phyloP scores from a whole-genome alignment of 2,329 filamentous ascomycete species.

The Pseudogymnoascus sp. region DNA sequence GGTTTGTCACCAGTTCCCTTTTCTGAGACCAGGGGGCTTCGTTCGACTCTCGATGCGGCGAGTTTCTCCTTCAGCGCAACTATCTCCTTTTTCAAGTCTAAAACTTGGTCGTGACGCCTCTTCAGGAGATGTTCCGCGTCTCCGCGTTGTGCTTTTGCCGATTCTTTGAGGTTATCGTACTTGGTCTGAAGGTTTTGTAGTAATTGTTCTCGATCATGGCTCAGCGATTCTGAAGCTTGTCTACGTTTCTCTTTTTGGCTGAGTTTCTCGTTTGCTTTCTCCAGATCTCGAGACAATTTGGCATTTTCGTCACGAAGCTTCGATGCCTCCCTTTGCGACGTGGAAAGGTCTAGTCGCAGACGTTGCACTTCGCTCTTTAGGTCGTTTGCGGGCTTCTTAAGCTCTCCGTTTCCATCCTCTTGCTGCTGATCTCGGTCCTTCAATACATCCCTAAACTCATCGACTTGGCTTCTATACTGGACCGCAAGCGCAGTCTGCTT shows the following conservation, averaged over 20 bases:
- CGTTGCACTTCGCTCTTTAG: slow-evolving; percentile 47
- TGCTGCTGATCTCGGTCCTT: slow-evolving; percentile 32
- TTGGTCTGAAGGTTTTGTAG: slow-evolving; percentile 44
- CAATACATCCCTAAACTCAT: slow-evolving; percentile 50
- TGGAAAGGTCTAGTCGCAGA: slow-evolving; percentile 44
- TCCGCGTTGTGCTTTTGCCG: slow-evolving; percentile 45
- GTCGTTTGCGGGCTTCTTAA: slow-evolving; percentile 41
- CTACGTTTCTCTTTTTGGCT: slow-evolving; percentile 33
- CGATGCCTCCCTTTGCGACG: slow-evolving; percentile 33
- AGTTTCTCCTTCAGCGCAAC: slow-evolving; percentile 35
- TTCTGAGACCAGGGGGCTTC: background rate
- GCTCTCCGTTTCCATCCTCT: slow-evolving; percentile 22
- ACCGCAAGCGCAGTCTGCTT: slow-evolving; percentile 51
- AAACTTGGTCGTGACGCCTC: slow-evolving; percentile 50
- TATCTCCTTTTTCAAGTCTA: slow-evolving; percentile 48
- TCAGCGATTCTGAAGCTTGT: slow-evolving; percentile 37
- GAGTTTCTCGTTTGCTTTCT: slow-evolving; percentile 27
- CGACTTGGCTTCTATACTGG: slow-evolving; percentile 52
- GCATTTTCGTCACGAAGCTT: slow-evolving; percentile 27
- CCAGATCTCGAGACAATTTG: slow-evolving; percentile 25
- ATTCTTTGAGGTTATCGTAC: slow-evolving; percentile 47
- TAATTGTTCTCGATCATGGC: slow-evolving; percentile 41
- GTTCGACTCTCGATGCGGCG: background rate
- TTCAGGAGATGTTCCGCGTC: slow-evolving; percentile 50
- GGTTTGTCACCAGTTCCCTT: background rate